Evolutionary conservation across 495 filamentous ascomycete genomes (phyloP).

Genomic region (Penicillium goetzii): DNA sequence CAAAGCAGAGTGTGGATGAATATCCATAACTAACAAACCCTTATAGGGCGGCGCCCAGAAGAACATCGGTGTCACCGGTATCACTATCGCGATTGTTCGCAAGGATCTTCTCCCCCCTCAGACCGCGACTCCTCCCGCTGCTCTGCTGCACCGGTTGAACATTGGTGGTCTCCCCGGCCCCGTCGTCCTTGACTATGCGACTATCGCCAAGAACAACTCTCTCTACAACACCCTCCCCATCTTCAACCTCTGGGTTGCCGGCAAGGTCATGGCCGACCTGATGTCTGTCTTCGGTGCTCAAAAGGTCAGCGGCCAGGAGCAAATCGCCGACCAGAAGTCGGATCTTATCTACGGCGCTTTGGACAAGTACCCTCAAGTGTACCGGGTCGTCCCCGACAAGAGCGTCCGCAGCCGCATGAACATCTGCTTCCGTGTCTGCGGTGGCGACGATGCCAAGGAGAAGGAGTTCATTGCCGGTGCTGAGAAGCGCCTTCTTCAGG

Average conservation of each 20-base stretch:
- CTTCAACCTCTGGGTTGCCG: constrained; percentile 89
- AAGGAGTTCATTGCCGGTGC: constrained; percentile 78
- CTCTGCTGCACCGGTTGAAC: constrained; percentile 69
- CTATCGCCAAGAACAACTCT: constrained; percentile 82
- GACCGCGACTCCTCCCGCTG: constrained; percentile 57
- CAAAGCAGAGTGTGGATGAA: neutral
- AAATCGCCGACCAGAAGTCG: constrained; percentile 71
- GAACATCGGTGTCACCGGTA: constrained; percentile 83
- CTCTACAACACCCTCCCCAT: constrained; percentile 95
- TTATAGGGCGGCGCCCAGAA: constrained; percentile 75
- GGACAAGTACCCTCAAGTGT: constrained; percentile 69
- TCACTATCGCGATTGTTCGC: constrained; percentile 80
- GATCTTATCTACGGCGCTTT: constrained; percentile 71
- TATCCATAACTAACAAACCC: constrained; percentile 12
- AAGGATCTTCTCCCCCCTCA: constrained; percentile 73
- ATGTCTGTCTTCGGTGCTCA: constrained; percentile 59
- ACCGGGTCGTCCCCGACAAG: constrained; percentile 74
- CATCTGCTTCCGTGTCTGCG: constrained; percentile 77
- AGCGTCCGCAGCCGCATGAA: constrained; percentile 83
- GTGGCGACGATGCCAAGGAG: constrained; percentile 63
- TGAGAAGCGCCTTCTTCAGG: constrained; percentile 54
- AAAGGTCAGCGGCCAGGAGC: constrained; percentile 69
- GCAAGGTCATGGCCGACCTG: constrained; percentile 75
- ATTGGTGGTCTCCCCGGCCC: constrained; percentile 68
- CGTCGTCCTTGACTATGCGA: constrained; percentile 78